phyloP scores from a whole-genome alignment of 1,284 basidiomycete genomes.

The Pyrrhoderma noxium region DNA sequence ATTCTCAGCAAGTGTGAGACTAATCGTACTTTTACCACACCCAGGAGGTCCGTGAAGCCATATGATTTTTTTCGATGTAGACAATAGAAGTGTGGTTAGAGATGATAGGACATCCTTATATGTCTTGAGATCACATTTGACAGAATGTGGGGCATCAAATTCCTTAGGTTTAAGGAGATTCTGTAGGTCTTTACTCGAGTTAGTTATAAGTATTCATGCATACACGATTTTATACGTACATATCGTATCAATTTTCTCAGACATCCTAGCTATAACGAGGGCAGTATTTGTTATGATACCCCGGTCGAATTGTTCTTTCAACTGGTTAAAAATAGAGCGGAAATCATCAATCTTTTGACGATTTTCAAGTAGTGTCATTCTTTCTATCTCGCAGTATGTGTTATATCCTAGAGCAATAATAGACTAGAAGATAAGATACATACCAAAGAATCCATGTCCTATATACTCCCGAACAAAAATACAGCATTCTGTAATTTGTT shows the following conservation, averaged over 20 bases:
- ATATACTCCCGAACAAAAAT: too few species aligned
- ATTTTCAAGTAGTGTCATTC: too few species aligned
- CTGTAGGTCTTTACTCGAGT: background rate
- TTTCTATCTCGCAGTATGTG: too few species aligned
- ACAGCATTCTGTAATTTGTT: too few species aligned
- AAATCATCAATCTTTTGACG: too few species aligned
- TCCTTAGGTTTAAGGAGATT: background rate
- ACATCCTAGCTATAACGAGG: background rate
- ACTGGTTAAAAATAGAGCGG: too few species aligned
- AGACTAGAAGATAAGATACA: too few species aligned
- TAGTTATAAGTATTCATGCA: background rate
- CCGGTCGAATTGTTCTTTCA: background rate
- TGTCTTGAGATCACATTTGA: background rate
- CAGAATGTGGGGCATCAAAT: background rate
- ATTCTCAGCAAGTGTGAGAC: background rate
- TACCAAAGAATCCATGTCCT: too few species aligned
- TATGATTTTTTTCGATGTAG: background rate
- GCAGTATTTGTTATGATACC: background rate
- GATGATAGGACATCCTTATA: background rate
- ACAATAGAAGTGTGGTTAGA: background rate
- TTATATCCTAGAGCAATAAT: too few species aligned
- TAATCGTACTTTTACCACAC: background rate
- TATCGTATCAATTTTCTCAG: background rate
- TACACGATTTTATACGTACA: background rate
- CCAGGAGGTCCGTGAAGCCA: constrained; percentile 1